Base-by-base conservation (phyloP, 148 eudicot species). In the Vaccinium vitisidaea region DNA sequence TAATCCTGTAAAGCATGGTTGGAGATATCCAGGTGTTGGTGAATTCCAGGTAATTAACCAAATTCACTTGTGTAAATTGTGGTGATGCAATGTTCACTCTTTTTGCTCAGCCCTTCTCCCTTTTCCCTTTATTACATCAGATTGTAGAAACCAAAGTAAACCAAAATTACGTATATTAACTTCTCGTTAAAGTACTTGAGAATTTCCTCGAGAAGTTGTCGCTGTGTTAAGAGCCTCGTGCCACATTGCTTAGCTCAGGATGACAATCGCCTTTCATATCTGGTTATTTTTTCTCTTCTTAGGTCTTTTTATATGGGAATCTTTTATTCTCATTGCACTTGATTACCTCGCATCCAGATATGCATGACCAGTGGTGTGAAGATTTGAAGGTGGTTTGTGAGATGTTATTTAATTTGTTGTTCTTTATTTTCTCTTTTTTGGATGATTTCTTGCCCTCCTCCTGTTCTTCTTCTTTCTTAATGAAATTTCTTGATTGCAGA, bases 11-110 rank as follows among this genome's bases (percentile, higher is more conserved):
- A 90, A 90, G 75, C 89, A 88, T 84, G 97, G 96, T 70, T 96
- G 98, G 98, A 83, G 86, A 79, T 96, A 92, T 88, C 98, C 98
- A 30, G 98, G 98, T 80, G 92, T 96, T 83, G 98, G 98, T 89
- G 95, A 94, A 88, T 96, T 96, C 78, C 98, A 94, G 98, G 98
- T 96, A 87, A 88, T 32, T 63, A 13, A 12, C 73, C 39, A 69
- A 67, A 67, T 67, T 25, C 25, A 67, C 73, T 25, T 27, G 14
- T 12, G 8, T 69, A 43, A 84, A 80, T 71, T 23, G 54, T 43
- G 63, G 36, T 63, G 61, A 21, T 69, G 15, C 76, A 74, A 46
- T 77, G 43, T 48, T 61, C 13, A 58, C 36, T 19, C 32, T 56
- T 55, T 79, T 53, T 78, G 6, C 46, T 14, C 19, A 6, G 19